phyloP scores from a whole-genome alignment of 2,329 filamentous ascomycete genomes.

The Monosporascus cannonballus region DNA sequence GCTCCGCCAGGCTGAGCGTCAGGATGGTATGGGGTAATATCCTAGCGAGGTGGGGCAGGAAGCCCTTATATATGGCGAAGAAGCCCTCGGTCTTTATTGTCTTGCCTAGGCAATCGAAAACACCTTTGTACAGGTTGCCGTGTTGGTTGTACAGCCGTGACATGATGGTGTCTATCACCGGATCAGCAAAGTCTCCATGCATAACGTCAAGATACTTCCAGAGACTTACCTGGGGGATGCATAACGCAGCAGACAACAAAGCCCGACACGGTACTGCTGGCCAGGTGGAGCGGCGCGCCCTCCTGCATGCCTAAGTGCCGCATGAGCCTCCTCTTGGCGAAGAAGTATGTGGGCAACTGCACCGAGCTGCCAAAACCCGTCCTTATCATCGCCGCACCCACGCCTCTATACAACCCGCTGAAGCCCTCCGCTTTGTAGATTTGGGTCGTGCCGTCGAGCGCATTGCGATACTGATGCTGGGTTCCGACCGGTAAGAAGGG shows the following conservation, averaged over 20 bases:
- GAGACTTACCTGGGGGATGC: slow-evolving; percentile 77
- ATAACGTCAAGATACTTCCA: background rate
- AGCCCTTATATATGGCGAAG: slow-evolving; percentile 95
- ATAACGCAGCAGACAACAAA: slow-evolving; percentile 97
- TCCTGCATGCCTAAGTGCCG: slow-evolving; percentile 85
- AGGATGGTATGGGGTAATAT: slow-evolving; percentile 95
- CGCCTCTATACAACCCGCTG: slow-evolving; percentile 79
- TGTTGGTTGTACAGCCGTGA: slow-evolving; percentile 98
- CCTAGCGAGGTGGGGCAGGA: slow-evolving; percentile 86
- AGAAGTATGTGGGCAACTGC: slow-evolving; percentile 96
- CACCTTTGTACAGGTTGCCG: slow-evolving; percentile 89
- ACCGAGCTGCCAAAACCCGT: slow-evolving; percentile 95
- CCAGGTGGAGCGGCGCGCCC: slow-evolving; percentile 79
- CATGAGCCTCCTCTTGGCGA: slow-evolving; percentile 81
- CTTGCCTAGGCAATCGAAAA: slow-evolving; percentile 86
- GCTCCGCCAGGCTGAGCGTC: slow-evolving; percentile 88
- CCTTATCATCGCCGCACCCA: slow-evolving; percentile 88
- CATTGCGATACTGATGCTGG: slow-evolving; percentile 89
- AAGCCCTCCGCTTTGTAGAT: slow-evolving; percentile 77
- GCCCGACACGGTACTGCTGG: slow-evolving; percentile 82
- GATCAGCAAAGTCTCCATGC: slow-evolving; percentile 1
- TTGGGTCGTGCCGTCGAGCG: slow-evolving; percentile 71
- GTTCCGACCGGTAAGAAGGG: slow-evolving; percentile 91
- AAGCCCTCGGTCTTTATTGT: slow-evolving; percentile 88
- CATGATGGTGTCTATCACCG: slow-evolving; percentile 79